phyloP scores from a whole-genome alignment of 2,329 filamentous ascomycete species.

The Neopestalotiopsis clavispora region DNA sequence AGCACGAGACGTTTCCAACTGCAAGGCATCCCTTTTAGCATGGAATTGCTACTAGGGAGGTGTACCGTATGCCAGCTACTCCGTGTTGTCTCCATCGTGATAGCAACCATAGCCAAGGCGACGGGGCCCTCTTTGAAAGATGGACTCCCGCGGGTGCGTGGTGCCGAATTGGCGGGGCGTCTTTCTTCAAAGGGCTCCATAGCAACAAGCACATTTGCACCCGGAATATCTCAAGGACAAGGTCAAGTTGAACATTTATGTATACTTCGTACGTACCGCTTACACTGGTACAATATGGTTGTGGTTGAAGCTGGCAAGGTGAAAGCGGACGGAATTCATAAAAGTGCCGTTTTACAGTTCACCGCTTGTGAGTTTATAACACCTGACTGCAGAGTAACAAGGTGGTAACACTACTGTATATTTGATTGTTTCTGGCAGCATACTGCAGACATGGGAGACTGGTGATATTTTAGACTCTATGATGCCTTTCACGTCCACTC shows the following conservation, averaged over 20 bases:
- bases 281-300: neutral
- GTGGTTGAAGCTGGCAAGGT: neutral
- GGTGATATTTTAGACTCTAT: neutral
- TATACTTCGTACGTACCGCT: neutral
- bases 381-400: neutral
- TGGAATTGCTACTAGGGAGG: no score
- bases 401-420: neutral
- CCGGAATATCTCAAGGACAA: neutral
- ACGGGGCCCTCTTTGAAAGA: neutral
- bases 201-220: neutral
- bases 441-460: neutral
- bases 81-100: neutral
- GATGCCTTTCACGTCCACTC: slow-evolving; percentile 12
- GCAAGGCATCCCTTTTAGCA: neutral
- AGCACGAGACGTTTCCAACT: neutral
- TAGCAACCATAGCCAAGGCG: neutral
- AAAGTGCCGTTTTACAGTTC: neutral
- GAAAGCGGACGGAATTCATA: neutral
- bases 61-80: neutral
- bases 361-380: neutral
- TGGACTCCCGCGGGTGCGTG: neutral
- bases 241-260: neutral
- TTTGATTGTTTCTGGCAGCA: neutral
- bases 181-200: neutral
- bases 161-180: neutral